Evolutionary conservation across 768 basidiomycete species (phyloP), one percentile per base, ranked within the genome.

Genomic region (Gymnopilus junonius): DNA sequence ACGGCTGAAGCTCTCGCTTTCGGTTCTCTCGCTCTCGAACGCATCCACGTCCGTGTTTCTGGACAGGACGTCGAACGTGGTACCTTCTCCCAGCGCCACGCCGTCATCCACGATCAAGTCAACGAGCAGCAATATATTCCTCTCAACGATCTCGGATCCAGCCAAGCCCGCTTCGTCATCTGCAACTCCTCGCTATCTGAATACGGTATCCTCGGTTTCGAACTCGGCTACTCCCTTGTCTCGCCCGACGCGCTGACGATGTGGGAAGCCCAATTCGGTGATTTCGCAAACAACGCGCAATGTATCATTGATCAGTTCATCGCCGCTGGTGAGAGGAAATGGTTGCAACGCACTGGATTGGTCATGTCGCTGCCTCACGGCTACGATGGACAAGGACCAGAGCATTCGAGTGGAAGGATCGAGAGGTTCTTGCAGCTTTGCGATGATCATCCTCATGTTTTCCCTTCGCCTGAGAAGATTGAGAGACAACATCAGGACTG

Each of bases 191-290:
- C 94, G 6, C 83, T 99, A 20, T 98, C 97, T 43, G 97, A 99
- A 76, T 99, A 81, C 72, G 97, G 97, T 65, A 82, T 89, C 2
- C 92, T 99, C 62, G 97, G 97, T 40, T 99, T 99, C 76, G 97
- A 99, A 76, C 88, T 99, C 31, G 97, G 97, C 8, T 99, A 99
- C 78, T 99, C 97, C 6, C 89, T 99, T 66, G 97, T 99, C 58
- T 97, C 95, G 14, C 97, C 97, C 20, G 89, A 94, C 72, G 82
- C 88, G 27, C 83, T 99, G 66, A 94, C 94, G 15, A 90, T 99
- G 71, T 99, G 97, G 97, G 97, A 99, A 75, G 97, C 97, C 15
- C 97, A 99, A 75, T 96, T 99, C 71, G 97, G 97, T 74, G 97
- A 98, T 78, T 99, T 98, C 74, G 95, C 92, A 34, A 98, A 99